Percentiles rank a stretch among this genome's conserved stretches.
phyloP scores from a whole-genome alignment of 2,329 filamentous ascomycete species.

The Calonectria honghensis region DNA sequence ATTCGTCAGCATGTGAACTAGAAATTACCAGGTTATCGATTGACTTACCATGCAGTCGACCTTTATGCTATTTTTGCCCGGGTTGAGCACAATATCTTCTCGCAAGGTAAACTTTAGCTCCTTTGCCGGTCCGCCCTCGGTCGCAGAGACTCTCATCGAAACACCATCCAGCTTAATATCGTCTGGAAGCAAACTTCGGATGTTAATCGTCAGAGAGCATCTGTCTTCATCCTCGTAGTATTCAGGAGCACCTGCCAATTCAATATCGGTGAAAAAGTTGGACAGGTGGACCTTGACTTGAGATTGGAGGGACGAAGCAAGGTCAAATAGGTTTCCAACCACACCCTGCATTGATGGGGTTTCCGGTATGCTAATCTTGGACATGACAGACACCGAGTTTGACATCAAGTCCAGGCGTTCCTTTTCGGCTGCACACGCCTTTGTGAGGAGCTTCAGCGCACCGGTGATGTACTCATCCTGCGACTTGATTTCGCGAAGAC shows the following conservation, averaged over 20 bases:
- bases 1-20: not conserved
- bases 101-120: conserved; percentile 69
- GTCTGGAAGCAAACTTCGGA: conserved; percentile 84
- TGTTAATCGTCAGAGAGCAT: conserved; percentile 80
- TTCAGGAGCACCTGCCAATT: conserved; percentile 79
- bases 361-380: conserved; percentile 52
- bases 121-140: conserved; percentile 72
- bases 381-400: conserved; percentile 49
- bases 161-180: conserved; percentile 79
- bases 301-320: conserved; percentile 67
- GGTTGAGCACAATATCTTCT: conserved; percentile 60
- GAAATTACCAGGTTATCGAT: conserved; percentile 52
- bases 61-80: conserved; percentile 68
- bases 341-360: conserved; percentile 67
- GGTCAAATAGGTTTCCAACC: conserved; percentile 67
- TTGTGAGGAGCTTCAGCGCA: conserved; percentile 83
- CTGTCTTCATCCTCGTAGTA: conserved; percentile 85
- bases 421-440: conserved; percentile 75
- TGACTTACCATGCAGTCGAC: conserved; percentile 61
- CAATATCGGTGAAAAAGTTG: conserved; percentile 83
- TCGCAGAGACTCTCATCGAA: conserved; percentile 77
- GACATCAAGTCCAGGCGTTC: conserved; percentile 66
- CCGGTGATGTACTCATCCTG: conserved; percentile 87
- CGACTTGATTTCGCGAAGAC: conserved; percentile 84
- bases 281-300: conserved; percentile 81